Base-by-base conservation (phyloP, 352 stramenopile species). In the Plasmopara viticola region DNA sequence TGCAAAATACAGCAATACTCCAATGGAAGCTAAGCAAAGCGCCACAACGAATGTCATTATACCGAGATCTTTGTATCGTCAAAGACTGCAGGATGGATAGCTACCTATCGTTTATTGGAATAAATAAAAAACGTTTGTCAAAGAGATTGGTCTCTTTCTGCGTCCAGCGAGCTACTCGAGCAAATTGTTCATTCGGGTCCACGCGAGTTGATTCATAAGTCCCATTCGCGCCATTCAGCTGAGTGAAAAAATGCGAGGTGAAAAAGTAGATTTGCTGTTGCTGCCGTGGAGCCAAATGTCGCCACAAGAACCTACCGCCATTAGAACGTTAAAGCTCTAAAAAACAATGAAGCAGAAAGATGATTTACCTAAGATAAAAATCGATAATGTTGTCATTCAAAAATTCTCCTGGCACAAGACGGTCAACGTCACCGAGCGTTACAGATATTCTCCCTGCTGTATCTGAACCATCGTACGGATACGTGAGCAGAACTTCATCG, bases 191-290 rank as follows among this genome's bases (percentile, higher is more conserved):
- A 38, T 81, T 66, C 1, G 69, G 53, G 17, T 65, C 59, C 13
- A 60, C 17, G 2, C n/a, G 56, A 28, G 52, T 40, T 44, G 67
- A 35, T 33, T 74, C 66, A 34, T 61, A 52, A 39, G 52, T 53
- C 13, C 56, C 66, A 12, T 71, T 71, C 4, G 52, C 70, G 1
- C 88, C 72, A 50, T 80, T 73, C 9, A 98, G 59, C 25, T 91
- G 95, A 20, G 93, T 94, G 70, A 95, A 97, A 51, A 98, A 98
- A 64, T 98, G 91, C 10, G 91, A 97, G 17, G 87, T 96, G 61
- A 98, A 98, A 53, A 98, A 92, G 55, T 98, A 92, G 25, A 90
- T 75, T 40, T 74, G 53, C 18, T 85, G 51, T 47, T 79, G 65
- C 37, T 89, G 78, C 68, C 68, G 82, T 13, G 56, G 13, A 29